Evolutionary conservation across 208 protist genomes (phyloP), one percentile per base, ranked within the genome.

Genomic region (Crithidia fasciculata): DNA sequence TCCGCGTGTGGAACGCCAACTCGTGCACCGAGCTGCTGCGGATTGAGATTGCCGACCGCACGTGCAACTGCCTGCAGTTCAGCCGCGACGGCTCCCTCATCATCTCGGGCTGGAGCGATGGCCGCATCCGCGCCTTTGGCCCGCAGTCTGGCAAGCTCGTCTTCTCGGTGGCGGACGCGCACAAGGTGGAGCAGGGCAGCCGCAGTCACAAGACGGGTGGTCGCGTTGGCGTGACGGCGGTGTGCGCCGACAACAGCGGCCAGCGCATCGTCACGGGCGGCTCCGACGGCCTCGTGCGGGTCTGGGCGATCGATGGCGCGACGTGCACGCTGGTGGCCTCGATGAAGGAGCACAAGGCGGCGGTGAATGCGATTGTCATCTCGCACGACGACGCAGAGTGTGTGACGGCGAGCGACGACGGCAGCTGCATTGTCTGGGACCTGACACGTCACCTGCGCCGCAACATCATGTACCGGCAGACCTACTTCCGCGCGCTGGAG

Each of bases 321-420:
- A 87, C 85, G 16, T 98, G 97, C 79, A 78, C 81, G n/a, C 84
- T 99, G 60, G 84, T 95, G 64, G 88, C 93, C 8, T 93, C 90
- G 40, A 98, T 99, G 95, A 98, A 98, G 76, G 97, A 99, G 86
- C 98, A 99, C 88, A 98, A 98, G 85, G 87, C 84, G 5, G 90
- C 87, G 2, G 87, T 99, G 10, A 98, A 98, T 67, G 78, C 84
- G 10, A 91, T 98, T 44, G 73, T 69, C 39, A 81, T 98, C 41
- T 85, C 85, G 44, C 76, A 83, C 40, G 89, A 98, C 70, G 95
- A 98, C 85, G 89, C 83, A 2, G 95, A 99, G 85, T 98, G 95
- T 71, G 88, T 99, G 57, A 95, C 83, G 19, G 94, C 96, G 45
- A 92, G 86, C 44, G 93, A 97, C 70, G 98, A 99, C 78, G 98